These are phyloP conservation scores for Boletellus deceptivus DNA, from an alignment of 1,284 basidiomycete genomes.

Conservation along the genomic window DNA sequence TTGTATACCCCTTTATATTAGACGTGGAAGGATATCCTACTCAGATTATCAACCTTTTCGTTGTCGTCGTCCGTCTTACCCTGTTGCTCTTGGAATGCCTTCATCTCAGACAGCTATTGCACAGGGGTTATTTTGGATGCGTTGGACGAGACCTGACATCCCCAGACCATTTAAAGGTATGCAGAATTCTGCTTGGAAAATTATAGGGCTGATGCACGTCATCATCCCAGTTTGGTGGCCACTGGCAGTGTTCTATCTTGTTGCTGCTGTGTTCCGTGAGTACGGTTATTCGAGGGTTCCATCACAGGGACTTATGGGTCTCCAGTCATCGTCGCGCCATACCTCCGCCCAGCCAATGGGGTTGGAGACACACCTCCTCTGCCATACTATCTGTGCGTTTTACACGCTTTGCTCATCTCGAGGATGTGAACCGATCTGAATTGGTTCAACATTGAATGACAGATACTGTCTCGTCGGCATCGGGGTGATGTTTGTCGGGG, in stretches of 20 bases:
- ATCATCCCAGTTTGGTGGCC: slow-evolving; percentile 51
- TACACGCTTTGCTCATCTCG: not conserved
- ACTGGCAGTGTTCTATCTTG: slow-evolving; percentile 54
- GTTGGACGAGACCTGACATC: slow-evolving; percentile 48
- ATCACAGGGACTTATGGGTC: too few relatives aligned
- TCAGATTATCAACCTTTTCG: slow-evolving; percentile 57
- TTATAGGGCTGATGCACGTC: not conserved
- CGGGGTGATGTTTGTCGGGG: slow-evolving; percentile 44
- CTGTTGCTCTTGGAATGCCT: too few relatives aligned
- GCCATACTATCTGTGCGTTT: slow-evolving; percentile 54
- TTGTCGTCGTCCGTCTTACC: slow-evolving; percentile 42
- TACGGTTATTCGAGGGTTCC: not conserved
- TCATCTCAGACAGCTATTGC: not conserved
- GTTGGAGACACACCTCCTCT: slow-evolving; percentile 59
- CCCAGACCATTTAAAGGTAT: slow-evolving; percentile 58
- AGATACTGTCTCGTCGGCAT: slow-evolving; percentile 60
- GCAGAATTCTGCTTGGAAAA: not conserved
- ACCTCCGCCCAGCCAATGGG: slow-evolving; percentile 51
- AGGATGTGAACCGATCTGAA: not conserved
- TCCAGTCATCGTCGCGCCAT: slow-evolving; percentile 52
- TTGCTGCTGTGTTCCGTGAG: slow-evolving; percentile 50
- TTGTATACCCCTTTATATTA: slow-evolving; percentile 54
- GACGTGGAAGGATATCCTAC: slow-evolving; percentile 57
- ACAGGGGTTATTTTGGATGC: slow-evolving; percentile 56
- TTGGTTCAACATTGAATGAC: not conserved